A percentile compares a stretch with the other conserved stretches of the same genome.
Conservation (phyloP, 257 asterid species). For the Mentha longifolia region DNA sequence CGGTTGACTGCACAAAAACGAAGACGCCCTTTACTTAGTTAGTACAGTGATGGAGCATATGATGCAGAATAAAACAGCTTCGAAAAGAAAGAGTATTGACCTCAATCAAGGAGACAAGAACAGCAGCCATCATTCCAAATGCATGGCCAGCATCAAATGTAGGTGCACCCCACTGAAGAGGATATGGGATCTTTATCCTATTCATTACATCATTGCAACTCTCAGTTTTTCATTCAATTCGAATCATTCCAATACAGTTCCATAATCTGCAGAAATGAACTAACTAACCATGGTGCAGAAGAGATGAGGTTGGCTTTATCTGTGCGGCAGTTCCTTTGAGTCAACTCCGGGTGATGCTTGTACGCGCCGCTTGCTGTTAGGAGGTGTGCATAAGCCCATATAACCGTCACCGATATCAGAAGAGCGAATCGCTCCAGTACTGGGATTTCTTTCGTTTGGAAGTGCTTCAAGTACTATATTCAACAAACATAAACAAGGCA, state of each 20-base stretch:
- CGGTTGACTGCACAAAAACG: slow-evolving; percentile 73
- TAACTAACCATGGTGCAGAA: slow-evolving; percentile 84
- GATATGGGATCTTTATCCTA: slow-evolving; percentile 95
- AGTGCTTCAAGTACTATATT: slow-evolving; percentile 87
- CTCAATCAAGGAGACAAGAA: slow-evolving; percentile 90
- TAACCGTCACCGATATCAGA: slow-evolving; percentile 65
- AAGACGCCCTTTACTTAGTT: background rate
- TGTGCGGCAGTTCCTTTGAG: slow-evolving; percentile 80
- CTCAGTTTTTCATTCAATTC: slow-evolving; percentile 6
- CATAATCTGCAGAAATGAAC: slow-evolving; percentile 27
- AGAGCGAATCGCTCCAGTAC: slow-evolving; percentile 85
- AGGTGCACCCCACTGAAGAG: slow-evolving; percentile 99
- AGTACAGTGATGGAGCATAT: background rate
- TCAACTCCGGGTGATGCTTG: slow-evolving; percentile 73
- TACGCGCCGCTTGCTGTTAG: slow-evolving; percentile 96
- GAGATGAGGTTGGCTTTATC: slow-evolving; percentile 84
- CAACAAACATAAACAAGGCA: slow-evolving; percentile 15
- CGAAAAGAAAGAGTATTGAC: slow-evolving; percentile 35
- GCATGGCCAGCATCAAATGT: slow-evolving; percentile 97
- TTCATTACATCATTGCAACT: background rate
- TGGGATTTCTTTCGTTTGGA: slow-evolving; percentile 70
- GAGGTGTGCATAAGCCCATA: slow-evolving; percentile 98
- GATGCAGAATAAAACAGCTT: background rate
- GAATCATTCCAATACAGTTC: background rate
- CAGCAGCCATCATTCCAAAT: slow-evolving; percentile 98